Conservation (phyloP, 371 early-diverging fungal species). For the Circinella minor region DNA sequence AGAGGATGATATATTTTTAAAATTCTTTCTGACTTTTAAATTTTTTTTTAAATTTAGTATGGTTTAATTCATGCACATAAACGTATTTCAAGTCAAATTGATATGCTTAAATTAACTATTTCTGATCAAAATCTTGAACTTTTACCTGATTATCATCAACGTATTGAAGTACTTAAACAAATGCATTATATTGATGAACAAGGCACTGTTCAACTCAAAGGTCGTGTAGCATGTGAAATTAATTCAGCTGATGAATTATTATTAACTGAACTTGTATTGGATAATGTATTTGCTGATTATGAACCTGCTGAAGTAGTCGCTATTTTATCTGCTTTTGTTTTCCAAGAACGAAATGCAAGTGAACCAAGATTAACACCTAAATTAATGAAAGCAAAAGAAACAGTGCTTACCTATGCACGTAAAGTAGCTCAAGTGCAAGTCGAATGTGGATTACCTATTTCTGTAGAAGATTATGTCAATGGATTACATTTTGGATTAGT, state of each 20-base stretch:
- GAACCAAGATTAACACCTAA: slow-evolving; percentile 69
- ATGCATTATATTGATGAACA: slow-evolving; percentile 84
- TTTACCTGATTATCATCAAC: slow-evolving; percentile 91
- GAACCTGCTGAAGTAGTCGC: slow-evolving; percentile 95
- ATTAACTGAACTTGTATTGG: slow-evolving; percentile 97
- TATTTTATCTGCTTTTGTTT: slow-evolving; percentile 95
- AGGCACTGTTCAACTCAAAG: slow-evolving; percentile 94
- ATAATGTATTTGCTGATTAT: slow-evolving; percentile 91
- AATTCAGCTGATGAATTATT: slow-evolving; percentile 96
- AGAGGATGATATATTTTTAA: no score
- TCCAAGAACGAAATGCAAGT: slow-evolving; percentile 85
- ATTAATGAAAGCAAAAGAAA: slow-evolving; percentile 63
- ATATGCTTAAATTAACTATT: slow-evolving; percentile 75
- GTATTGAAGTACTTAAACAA: slow-evolving; percentile 80
- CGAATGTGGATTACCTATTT: slow-evolving; percentile 69
- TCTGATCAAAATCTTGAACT: slow-evolving; percentile 92
- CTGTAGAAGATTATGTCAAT: slow-evolving; percentile 56
- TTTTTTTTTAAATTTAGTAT: slow-evolving; percentile 48
- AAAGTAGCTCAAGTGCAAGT: slow-evolving; percentile 78
- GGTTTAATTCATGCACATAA: slow-evolving; percentile 71
- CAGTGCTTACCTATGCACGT: slow-evolving; percentile 65
- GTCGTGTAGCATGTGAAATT: slow-evolving; percentile 99
- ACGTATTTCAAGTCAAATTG: slow-evolving; percentile 68
- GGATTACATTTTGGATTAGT: slow-evolving; percentile 86
- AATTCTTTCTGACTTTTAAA: no score